Conservation (phyloP, 2,329 filamentous ascomycete species). For the Penicillium sp. region DNA sequence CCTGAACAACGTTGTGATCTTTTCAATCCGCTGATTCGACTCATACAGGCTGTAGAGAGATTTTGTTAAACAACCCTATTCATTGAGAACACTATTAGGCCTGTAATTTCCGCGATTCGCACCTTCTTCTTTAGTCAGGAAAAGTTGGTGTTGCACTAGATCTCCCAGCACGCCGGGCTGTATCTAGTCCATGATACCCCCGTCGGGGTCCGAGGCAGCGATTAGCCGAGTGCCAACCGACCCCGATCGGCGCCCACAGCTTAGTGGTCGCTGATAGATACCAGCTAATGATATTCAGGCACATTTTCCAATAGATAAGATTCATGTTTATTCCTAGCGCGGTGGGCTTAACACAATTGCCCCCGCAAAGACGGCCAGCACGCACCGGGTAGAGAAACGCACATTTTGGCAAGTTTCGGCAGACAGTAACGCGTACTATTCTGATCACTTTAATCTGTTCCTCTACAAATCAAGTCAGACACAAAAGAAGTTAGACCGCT, state of each 20-base stretch:
- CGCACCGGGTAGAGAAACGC: neutral
- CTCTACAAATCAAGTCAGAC: no score
- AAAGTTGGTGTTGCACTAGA: neutral
- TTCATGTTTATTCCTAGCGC: neutral
- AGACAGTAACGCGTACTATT: neutral
- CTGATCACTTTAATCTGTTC: no score
- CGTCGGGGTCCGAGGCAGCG: constrained; percentile 15
- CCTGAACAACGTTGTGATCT: neutral
- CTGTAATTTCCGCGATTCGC: no score
- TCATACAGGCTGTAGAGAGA: neutral
- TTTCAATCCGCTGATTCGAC: neutral
- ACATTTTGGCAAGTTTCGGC: neutral
- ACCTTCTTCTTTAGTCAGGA: neutral
- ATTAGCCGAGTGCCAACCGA: neutral
- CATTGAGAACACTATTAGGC: no score
- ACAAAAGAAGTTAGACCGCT: no score
- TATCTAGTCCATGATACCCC: constrained; percentile 8
- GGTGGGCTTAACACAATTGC: neutral
- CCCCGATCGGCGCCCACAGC: neutral
- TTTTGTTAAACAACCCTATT: neutral
- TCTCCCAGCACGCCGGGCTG: neutral
- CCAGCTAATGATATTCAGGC: neutral
- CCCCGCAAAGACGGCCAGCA: neutral
- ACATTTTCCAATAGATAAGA: neutral
- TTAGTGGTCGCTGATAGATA: neutral